A percentile compares a stretch with the other conserved stretches of the same genome.
phyloP scores from a whole-genome alignment of 2,329 filamentous ascomycete genomes.

The Botryotinia narcissicola region DNA sequence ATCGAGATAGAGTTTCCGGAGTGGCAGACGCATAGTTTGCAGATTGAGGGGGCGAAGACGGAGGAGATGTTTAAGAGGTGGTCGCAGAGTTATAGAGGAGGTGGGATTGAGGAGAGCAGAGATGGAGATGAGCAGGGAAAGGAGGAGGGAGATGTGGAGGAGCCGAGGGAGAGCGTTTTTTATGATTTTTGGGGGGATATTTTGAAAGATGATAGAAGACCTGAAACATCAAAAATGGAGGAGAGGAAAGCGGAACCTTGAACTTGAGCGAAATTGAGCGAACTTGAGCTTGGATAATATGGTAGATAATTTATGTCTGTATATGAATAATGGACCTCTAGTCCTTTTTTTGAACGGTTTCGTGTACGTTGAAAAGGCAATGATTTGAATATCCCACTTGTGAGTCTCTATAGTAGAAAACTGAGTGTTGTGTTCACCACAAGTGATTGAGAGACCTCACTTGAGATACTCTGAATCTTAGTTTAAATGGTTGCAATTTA shows the following conservation, averaged over 20 bases:
- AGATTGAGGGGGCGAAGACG: slow-evolving; percentile 2
- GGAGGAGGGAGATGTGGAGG: background rate
- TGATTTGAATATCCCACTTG: slow-evolving; percentile 8
- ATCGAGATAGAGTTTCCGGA: slow-evolving; percentile 7
- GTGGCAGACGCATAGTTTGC: slow-evolving; percentile 4
- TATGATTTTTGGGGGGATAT: slow-evolving; percentile 12
- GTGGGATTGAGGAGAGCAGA: background rate
- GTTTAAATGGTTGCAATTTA: background rate
- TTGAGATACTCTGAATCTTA: background rate
- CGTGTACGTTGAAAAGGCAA: too few relatives aligned
- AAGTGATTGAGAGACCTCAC: background rate
- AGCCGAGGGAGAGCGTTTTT: slow-evolving; percentile 1
- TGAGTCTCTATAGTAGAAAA: background rate
- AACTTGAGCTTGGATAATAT: background rate
- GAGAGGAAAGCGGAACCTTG: background rate
- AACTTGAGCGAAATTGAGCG: background rate
- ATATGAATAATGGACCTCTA: background rate
- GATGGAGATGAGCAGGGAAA: background rate
- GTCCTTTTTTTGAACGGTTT: background rate
- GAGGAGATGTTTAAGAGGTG: slow-evolving; percentile 10
- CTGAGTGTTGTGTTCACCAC: background rate
- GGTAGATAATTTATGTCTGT: background rate
- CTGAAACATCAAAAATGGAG: background rate
- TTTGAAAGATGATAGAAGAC: background rate
- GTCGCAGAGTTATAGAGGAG: slow-evolving; percentile 6